These are phyloP conservation scores for Euphorbia celastroides DNA, from an alignment of 441 rosid species.

Conservation along the genomic window DNA sequence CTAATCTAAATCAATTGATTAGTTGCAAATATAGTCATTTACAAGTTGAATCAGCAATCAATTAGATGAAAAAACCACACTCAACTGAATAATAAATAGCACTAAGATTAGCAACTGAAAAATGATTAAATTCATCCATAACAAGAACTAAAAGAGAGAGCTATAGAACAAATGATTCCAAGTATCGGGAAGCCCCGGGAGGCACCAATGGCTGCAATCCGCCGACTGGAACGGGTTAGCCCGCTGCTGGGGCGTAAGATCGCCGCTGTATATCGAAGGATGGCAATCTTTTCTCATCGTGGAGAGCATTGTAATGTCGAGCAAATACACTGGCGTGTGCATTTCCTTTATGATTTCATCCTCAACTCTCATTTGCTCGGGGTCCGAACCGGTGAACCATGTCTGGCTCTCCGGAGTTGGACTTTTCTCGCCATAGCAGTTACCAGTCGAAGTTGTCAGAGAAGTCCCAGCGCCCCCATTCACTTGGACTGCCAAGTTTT, in stretches of 20 bases:
- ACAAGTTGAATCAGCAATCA: background rate
- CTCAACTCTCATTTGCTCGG: slow-evolving; percentile 62
- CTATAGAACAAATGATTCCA: slow-evolving; percentile 83
- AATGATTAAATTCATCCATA: too few relatives aligned
- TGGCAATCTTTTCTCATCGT: slow-evolving; percentile 78
- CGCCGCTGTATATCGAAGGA: slow-evolving; percentile 86
- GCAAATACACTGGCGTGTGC: slow-evolving; percentile 46
- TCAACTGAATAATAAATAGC: background rate
- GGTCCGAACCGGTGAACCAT: slow-evolving; percentile 46
- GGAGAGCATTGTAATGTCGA: slow-evolving; percentile 85
- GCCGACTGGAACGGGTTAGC: slow-evolving; percentile 66
- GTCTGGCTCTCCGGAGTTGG: slow-evolving; percentile 42
- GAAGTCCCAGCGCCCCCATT: slow-evolving; percentile 54
- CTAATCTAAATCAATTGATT: background rate
- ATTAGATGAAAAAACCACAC: too few relatives aligned
- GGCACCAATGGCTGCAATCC: slow-evolving; percentile 99
- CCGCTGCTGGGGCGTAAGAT: slow-evolving; percentile 52
- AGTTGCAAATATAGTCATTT: slow-evolving; percentile 8
- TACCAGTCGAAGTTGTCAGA: slow-evolving; percentile 30
- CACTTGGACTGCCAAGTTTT: slow-evolving; percentile 51
- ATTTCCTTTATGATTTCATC: slow-evolving; percentile 52
- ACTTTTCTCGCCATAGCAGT: slow-evolving; percentile 73
- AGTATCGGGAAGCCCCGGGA: slow-evolving; percentile 92
- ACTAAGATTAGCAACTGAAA: too few relatives aligned
- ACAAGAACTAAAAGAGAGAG: slow-evolving; percentile 27